phyloP scores from a whole-genome alignment of 192 early-diverging fungal genomes.

The Coemansia asiatica region DNA sequence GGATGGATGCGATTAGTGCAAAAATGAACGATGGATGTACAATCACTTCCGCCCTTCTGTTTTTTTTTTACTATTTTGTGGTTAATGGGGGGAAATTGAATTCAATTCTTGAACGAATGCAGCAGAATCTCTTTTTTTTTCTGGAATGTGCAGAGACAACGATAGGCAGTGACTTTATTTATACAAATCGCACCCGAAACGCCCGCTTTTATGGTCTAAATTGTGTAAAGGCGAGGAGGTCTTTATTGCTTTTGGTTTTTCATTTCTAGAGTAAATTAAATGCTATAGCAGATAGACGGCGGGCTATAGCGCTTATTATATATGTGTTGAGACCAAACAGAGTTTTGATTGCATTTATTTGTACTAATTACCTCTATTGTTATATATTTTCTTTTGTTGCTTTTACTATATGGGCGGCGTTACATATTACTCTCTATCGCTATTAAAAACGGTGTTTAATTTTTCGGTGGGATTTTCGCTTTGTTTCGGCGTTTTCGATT shows the following conservation, averaged over 20 bases:
- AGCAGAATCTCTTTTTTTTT: neutral
- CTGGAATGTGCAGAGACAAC: too few species aligned
- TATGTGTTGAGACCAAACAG: neutral
- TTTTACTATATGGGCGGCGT: neutral
- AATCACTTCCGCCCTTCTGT: neutral
- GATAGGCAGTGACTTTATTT: too few species aligned
- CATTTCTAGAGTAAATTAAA: too few species aligned
- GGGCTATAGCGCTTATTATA: neutral
- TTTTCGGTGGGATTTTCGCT: neutral
- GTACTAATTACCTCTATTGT: slow-evolving; percentile 1
- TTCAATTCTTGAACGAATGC: neutral
- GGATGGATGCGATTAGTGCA: slow-evolving; percentile 9
- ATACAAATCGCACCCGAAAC: too few species aligned
- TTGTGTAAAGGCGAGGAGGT: too few species aligned
- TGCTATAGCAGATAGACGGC: too few species aligned
- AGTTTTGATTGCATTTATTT: neutral
- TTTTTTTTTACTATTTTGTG: neutral
- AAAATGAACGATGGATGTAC: slow-evolving; percentile 4
- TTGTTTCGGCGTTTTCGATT: neutral
- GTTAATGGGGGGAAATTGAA: neutral
- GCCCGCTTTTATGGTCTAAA: too few species aligned
- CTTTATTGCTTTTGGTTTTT: too few species aligned
- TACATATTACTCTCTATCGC: too few species aligned
- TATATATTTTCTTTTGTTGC: neutral
- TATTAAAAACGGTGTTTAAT: neutral